These are phyloP conservation scores for Xylaria sp. DNA, from an alignment of 2,329 filamentous ascomycete genomes.

Conservation along the genomic window DNA sequence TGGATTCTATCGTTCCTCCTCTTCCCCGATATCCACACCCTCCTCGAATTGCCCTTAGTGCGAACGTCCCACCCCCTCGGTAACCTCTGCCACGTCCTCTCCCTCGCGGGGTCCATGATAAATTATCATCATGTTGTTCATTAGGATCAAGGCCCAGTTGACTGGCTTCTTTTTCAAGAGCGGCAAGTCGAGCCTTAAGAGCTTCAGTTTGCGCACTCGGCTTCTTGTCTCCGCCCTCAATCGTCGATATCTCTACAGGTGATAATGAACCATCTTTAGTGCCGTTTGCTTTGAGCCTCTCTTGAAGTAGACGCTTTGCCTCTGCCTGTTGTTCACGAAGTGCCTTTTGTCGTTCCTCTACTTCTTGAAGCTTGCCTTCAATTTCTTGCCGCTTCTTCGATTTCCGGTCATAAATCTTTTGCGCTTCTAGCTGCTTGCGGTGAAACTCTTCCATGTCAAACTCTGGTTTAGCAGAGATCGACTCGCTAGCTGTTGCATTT, in stretches of 20 bases:
- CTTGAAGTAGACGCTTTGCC: slow-evolving; percentile 71
- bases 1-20: slow-evolving; percentile 51
- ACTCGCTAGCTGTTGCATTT: slow-evolving; percentile 27
- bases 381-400: slow-evolving; percentile 71
- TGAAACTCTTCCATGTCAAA: slow-evolving; percentile 77
- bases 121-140: slow-evolving; percentile 57
- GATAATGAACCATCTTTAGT: slow-evolving; percentile 43
- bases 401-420: slow-evolving; percentile 75
- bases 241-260: slow-evolving; percentile 39
- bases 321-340: slow-evolving; percentile 72
- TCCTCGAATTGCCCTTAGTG: slow-evolving; percentile 54
- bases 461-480: slow-evolving; percentile 57
- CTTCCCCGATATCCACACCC: slow-evolving; percentile 61
- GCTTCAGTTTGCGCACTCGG: slow-evolving; percentile 66
- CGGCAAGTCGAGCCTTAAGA: slow-evolving; percentile 77
- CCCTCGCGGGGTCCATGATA: slow-evolving; percentile 53
- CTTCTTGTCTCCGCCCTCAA: slow-evolving; percentile 46
- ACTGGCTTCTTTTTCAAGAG: slow-evolving; percentile 78
- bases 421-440: slow-evolving; percentile 76
- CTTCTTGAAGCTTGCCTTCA: slow-evolving; percentile 69
- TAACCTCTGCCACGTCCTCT: slow-evolving; percentile 54
- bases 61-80: slow-evolving; percentile 53
- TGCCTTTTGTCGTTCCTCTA: slow-evolving; percentile 73
- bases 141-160: slow-evolving; percentile 74
- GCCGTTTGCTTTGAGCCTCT: slow-evolving; percentile 68